Percentiles rank a stretch among this genome's conserved stretches.
These are phyloP conservation scores for Fusarium haematococcum DNA, from an alignment of 2,329 filamentous ascomycete species.

Conservation along the genomic window DNA sequence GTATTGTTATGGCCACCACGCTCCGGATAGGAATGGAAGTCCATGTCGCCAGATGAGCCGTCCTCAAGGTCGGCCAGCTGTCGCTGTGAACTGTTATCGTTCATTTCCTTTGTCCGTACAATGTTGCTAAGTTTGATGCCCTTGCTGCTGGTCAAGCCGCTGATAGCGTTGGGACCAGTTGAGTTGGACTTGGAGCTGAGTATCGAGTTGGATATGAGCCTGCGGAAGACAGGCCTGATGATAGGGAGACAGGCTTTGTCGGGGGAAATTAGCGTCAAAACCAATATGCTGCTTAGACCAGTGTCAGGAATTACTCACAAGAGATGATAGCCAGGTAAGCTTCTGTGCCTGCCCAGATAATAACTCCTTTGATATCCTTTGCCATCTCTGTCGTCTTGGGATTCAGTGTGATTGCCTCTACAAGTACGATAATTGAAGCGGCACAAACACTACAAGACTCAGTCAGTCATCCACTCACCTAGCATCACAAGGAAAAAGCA, in stretches of 20 bases:
- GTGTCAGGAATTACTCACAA: conserved; percentile 14
- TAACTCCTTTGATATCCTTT: conserved; percentile 25
- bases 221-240: conserved; percentile 24
- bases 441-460: conserved; percentile 16
- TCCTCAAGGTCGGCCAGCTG: conserved; percentile 27
- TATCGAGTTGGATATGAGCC: conserved; percentile 13
- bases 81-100: conserved; percentile 31
- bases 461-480: not conserved
- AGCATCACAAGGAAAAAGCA: not conserved
- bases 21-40: conserved; percentile 19
- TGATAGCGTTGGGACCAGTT: conserved; percentile 23
- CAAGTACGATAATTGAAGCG: conserved; percentile 23
- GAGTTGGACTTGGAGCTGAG: conserved; percentile 26
- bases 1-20: conserved; percentile 18
- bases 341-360: conserved; percentile 30
- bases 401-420: conserved; percentile 23
- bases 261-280: not conserved
- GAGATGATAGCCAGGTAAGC: conserved; percentile 29
- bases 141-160: conserved; percentile 26
- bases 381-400: conserved; percentile 29
- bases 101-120: conserved; percentile 21
- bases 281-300: not conserved
- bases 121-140: conserved; percentile 29
- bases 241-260: conserved; percentile 29
- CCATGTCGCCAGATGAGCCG: conserved; percentile 24